A percentile compares a stretch with the other conserved stretches of the same genome.
Evolutionary conservation across 768 basidiomycete genomes (phyloP).

Genomic region (Boletellus sp.): DNA sequence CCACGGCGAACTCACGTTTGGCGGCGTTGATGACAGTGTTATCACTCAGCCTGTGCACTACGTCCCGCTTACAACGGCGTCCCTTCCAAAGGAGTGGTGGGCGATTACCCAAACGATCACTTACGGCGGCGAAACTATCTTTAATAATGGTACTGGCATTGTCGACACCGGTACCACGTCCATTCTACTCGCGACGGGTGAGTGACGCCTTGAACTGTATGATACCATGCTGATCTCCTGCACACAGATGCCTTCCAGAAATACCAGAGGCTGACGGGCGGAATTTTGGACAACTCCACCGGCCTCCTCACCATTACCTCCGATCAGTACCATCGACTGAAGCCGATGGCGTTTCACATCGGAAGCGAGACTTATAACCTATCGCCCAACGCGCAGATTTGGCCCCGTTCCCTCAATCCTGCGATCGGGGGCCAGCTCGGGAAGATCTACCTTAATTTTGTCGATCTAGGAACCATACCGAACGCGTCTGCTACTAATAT

Average conservation of each 20-base stretch:
- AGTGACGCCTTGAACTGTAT: background rate
- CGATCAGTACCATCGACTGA: slow-evolving; percentile 18
- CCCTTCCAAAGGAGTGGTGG: slow-evolving; percentile 24
- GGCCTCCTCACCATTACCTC: slow-evolving; percentile 25
- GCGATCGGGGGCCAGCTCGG: slow-evolving; percentile 18
- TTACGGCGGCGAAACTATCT: slow-evolving; percentile 17
- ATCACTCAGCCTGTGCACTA: slow-evolving; percentile 16
- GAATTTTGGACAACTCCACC: slow-evolving; percentile 15
- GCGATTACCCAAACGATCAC: slow-evolving; percentile 25
- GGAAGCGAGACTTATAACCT: slow-evolving; percentile 13
- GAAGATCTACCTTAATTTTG: slow-evolving; percentile 23
- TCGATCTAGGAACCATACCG: slow-evolving; percentile 5
- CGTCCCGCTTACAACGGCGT: slow-evolving; percentile 19
- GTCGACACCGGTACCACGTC: slow-evolving; percentile 30
- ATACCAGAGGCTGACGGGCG: slow-evolving; percentile 7
- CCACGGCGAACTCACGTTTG: slow-evolving; percentile 22
- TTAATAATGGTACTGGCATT: slow-evolving; percentile 22
- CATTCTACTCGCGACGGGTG: slow-evolving; percentile 16
- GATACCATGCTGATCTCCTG: background rate
- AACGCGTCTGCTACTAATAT: slow-evolving; percentile 3
- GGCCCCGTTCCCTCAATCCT: slow-evolving; percentile 15
- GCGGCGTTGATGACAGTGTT: slow-evolving; percentile 15
- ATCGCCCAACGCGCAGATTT: slow-evolving; percentile 14
- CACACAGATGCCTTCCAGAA: slow-evolving; percentile 14
- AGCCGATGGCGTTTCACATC: slow-evolving; percentile 14